phyloP scores from a whole-genome alignment of 2,329 filamentous ascomycete species.

The Aulographum hederae region DNA sequence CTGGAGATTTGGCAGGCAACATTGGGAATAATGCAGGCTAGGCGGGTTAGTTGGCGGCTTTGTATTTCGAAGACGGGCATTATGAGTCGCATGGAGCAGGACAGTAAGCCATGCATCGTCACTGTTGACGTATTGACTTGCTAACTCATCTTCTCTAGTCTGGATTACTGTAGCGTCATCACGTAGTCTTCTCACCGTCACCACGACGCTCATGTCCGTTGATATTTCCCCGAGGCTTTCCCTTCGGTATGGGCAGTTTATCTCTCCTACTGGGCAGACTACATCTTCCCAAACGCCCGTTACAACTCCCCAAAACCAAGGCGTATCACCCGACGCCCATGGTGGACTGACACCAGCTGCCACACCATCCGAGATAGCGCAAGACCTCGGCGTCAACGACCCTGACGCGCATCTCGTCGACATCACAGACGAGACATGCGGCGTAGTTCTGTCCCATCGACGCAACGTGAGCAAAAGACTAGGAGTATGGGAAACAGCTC shows the following conservation, averaged over 20 bases:
- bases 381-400: slow-evolving; percentile 30
- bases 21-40: slow-evolving; percentile 48
- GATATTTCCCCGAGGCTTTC: slow-evolving; percentile 46
- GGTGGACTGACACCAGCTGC: slow-evolving; percentile 36
- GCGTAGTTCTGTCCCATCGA: slow-evolving; percentile 48
- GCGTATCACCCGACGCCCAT: slow-evolving; percentile 10
- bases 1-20: slow-evolving; percentile 66
- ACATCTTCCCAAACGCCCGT: slow-evolving; percentile 20
- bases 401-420: slow-evolving; percentile 54
- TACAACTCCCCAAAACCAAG: slow-evolving; percentile 16
- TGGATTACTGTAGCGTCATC: slow-evolving; percentile 21
- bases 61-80: slow-evolving; percentile 54
- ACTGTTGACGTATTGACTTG: too few species aligned
- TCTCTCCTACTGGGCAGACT: too few species aligned
- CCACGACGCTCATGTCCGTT: slow-evolving; percentile 39
- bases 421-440: slow-evolving; percentile 58
- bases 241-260: too few species aligned
- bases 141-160: slow-evolving; percentile 10
- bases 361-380: slow-evolving; percentile 20
- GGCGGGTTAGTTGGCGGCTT: slow-evolving; percentile 60
- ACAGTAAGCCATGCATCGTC: too few species aligned
- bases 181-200: too few species aligned
- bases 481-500: slow-evolving; percentile 15
- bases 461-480: slow-evolving; percentile 17
- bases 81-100: slow-evolving; percentile 48